phyloP scores from a whole-genome alignment of 371 early-diverging fungal genomes.

The Mortierella sp. region DNA sequence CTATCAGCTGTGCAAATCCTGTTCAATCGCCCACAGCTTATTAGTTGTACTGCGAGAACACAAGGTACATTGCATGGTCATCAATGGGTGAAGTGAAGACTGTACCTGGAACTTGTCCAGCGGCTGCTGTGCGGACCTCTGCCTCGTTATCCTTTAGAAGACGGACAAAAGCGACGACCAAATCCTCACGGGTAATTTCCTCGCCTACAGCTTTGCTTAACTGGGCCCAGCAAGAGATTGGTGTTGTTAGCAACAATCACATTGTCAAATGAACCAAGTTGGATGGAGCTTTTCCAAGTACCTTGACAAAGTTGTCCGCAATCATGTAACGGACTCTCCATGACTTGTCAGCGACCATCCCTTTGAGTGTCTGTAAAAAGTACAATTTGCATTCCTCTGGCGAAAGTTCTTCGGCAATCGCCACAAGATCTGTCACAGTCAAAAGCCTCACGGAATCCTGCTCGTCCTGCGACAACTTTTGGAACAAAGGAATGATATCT shows the following conservation, averaged over 20 bases:
- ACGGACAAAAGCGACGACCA: constrained; percentile 78
- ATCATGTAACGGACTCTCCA: constrained; percentile 99
- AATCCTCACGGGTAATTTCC: constrained; percentile 78
- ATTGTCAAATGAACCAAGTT: not conserved
- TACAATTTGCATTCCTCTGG: constrained; percentile 80
- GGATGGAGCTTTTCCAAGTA: constrained; percentile 38
- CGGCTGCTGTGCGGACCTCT: constrained; percentile 95
- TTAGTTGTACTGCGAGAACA: too few species aligned
- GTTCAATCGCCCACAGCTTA: not conserved
- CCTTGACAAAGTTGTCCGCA: constrained; percentile 95
- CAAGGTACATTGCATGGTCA: too few species aligned
- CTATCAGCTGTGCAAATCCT: constrained; percentile 88
- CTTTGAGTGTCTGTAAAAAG: constrained; percentile 77
- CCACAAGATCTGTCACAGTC: constrained; percentile 90
- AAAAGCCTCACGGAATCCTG: constrained; percentile 98
- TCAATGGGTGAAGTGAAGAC: not conserved
- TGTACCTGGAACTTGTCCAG: constrained; percentile 86
- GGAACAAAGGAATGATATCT: constrained; percentile 85
- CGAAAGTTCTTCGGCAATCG: constrained; percentile 84
- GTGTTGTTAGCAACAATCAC: not conserved
- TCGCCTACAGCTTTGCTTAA: constrained; percentile 84
- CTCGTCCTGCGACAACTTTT: constrained; percentile 82
- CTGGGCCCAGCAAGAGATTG: constrained; percentile 47
- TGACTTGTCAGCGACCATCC: constrained; percentile 89
- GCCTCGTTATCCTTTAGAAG: constrained; percentile 95